Conservation (phyloP, 2,329 filamentous ascomycete species). For the Penicillium polonicum region DNA sequence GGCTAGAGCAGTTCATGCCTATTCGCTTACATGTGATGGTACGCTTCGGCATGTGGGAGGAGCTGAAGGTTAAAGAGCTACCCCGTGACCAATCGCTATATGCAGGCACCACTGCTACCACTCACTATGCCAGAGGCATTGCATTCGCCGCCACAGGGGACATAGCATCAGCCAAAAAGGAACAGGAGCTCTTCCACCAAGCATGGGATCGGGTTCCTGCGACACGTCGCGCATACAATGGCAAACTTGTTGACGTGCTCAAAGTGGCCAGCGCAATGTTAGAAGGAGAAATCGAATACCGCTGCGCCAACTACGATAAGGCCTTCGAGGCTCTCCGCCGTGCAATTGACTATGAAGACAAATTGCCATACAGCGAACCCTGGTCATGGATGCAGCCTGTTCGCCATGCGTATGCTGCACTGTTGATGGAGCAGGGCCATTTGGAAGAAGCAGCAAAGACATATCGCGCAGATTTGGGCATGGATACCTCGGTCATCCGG, state of each 20-base stretch:
- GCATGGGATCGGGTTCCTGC: slow-evolving; percentile 54
- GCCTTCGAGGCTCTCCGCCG: slow-evolving; percentile 60
- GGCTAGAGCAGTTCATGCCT: slow-evolving; percentile 68
- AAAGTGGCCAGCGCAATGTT: slow-evolving; percentile 64
- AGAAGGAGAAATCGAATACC: slow-evolving; percentile 70
- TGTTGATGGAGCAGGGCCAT: slow-evolving; percentile 64
- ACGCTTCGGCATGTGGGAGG: slow-evolving; percentile 69
- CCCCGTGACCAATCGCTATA: slow-evolving; percentile 62
- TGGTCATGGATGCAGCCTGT: slow-evolving; percentile 77
- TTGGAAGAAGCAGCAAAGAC: slow-evolving; percentile 54
- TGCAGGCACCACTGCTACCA: slow-evolving; percentile 65
- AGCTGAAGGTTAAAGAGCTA: slow-evolving; percentile 57
- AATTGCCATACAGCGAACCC: slow-evolving; percentile 67
- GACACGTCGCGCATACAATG: slow-evolving; percentile 66
- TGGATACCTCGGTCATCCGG: slow-evolving; percentile 58
- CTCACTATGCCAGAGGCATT: slow-evolving; percentile 65
- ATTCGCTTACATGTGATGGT: slow-evolving; percentile 67
- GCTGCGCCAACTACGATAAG: slow-evolving; percentile 54
- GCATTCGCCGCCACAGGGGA: slow-evolving; percentile 60
- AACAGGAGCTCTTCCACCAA: slow-evolving; percentile 52
- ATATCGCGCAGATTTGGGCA: slow-evolving; percentile 61
- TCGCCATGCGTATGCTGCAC: slow-evolving; percentile 66
- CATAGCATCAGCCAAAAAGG: slow-evolving; percentile 52
- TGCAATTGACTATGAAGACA: slow-evolving; percentile 60
- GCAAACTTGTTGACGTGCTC: slow-evolving; percentile 64